Conservation (phyloP, 148 eudicot genomes). For the Chenopodium album region DNA sequence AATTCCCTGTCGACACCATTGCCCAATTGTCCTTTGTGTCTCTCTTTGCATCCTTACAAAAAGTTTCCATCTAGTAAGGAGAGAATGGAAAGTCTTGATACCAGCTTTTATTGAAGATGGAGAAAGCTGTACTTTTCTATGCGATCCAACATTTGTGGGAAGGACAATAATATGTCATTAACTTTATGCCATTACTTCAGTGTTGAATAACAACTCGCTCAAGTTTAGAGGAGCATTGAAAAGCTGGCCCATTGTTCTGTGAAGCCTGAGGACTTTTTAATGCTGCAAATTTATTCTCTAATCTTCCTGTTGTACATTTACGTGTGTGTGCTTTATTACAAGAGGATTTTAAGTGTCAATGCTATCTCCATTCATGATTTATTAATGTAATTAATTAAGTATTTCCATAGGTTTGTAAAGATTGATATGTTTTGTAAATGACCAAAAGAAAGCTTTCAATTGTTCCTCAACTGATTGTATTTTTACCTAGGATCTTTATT, state of each 20-base stretch:
- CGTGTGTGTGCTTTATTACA: not conserved
- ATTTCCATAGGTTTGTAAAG: not conserved
- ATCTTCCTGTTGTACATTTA: not conserved
- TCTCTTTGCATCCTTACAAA: too few species aligned
- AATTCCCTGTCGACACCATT: too few species aligned
- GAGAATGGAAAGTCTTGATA: not conserved
- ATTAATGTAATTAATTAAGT: too few species aligned
- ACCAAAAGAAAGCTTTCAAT: not conserved
- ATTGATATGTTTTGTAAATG: not conserved
- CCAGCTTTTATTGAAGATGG: not conserved
- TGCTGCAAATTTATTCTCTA: too few species aligned
- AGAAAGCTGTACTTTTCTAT: not conserved
- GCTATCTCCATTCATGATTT: not conserved
- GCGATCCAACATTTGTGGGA: not conserved
- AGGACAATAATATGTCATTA: not conserved
- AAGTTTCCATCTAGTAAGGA: not conserved
- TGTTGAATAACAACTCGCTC: not conserved
- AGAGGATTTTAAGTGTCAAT: not conserved
- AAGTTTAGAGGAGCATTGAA: not conserved
- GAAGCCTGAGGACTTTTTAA: not conserved
- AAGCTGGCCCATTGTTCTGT: not conserved
- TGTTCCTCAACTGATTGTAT: not conserved
- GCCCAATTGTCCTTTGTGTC: too few species aligned
- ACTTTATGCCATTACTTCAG: not conserved
- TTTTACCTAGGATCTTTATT: slow-evolving; percentile 1